Base-by-base conservation (phyloP, 2,329 filamentous ascomycete species). In the Phyllosticta citrichinensis region DNA sequence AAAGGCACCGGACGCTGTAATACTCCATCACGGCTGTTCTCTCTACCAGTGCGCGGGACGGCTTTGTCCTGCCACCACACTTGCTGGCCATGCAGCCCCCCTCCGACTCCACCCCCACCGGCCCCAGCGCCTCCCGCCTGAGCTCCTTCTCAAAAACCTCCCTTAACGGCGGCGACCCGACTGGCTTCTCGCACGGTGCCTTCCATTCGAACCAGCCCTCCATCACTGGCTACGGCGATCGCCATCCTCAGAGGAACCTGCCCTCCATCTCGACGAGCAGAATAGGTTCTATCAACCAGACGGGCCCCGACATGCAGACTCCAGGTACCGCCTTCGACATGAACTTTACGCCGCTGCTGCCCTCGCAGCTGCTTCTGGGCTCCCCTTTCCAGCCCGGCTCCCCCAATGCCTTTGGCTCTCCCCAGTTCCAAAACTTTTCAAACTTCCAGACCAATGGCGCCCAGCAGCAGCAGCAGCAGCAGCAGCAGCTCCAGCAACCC, bases 371-470 rank as follows among this genome's bases (percentile, higher is more conserved):
- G 68, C 85, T 99, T 25, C 87, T 97, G 57, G 94, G 94, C 55
- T 97, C 91, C 75, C 94, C 94, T 19, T 97, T 97, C 77, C 94
- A 97, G 77, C 91, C 94, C 14, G 94, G 92, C 52, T 96, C 90
- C 5, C 93, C 93, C 3, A 89, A 88, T 35, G 87, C 89, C 47
- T 97, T 97, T 76, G 86, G 87, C 64, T 96, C 89, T 66, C 88
- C 92, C 50, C 92, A 97, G 73, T 99, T 97, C 75, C 87, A 94
- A 74, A 91, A 83, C 72, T 87, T 94, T 73, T 83, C 86, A 63
- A 84, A 81, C 64, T 96, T 94, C 61, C 68, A 68, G 12, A 66
- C 66, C n/a, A 71, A 73, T 62, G 74, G 73, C 76, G 83, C 91
- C 68, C 83, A 86, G 66, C 79, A 81, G 65, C 81, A 79, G 56